Conservation (phyloP, 441 rosid species). For the Metrosideros polymorpha region DNA sequence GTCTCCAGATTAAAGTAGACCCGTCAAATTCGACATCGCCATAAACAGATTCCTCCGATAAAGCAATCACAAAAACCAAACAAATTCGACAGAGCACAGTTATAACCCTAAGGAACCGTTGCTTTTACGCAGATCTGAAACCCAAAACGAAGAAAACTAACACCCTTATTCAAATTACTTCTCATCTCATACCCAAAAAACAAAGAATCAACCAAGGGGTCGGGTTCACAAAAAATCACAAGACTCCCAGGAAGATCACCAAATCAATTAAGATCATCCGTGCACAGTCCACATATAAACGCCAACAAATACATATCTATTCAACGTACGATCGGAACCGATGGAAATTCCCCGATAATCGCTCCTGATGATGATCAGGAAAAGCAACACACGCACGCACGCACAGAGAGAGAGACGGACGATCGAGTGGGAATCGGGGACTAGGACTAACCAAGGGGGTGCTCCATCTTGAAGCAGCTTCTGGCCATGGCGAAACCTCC, state of each 20-base stretch:
- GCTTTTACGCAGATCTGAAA: not conserved
- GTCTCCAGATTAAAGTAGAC: not conserved
- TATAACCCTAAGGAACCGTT: not conserved
- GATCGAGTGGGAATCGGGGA: not conserved
- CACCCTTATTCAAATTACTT: not conserved
- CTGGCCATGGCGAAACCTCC: constrained; percentile 35
- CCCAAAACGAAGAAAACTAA: not conserved
- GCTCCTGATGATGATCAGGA: not conserved
- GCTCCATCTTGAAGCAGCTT: constrained; percentile 56
- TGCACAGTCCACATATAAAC: not conserved
- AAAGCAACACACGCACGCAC: not conserved
- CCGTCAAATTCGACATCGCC: not conserved
- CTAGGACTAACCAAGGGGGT: constrained; percentile 39
- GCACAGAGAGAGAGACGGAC: not conserved
- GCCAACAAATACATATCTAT: not conserved
- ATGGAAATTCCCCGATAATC: not conserved
- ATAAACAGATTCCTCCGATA: not conserved
- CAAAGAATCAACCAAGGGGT: not conserved
- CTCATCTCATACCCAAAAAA: not conserved
- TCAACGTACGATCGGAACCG: no score
- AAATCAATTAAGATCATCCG: not conserved
- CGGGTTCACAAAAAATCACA: not conserved
- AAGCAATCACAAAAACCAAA: not conserved
- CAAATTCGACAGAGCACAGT: not conserved
- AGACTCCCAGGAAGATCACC: not conserved